phyloP scores from a whole-genome alignment of 2,329 filamentous ascomycete species.

The Venturia effusa region DNA sequence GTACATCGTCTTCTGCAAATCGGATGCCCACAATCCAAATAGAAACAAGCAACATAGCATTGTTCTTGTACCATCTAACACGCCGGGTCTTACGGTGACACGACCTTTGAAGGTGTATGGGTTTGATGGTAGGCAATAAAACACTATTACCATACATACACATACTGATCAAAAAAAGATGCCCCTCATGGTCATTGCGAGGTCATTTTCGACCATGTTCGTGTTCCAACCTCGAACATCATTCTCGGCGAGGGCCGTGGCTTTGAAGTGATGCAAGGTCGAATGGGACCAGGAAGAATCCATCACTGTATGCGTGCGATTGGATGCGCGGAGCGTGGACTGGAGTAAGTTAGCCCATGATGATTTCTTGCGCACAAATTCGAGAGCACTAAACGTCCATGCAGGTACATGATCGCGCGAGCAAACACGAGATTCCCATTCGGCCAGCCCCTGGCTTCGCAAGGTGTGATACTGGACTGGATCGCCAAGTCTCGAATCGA shows the following conservation, averaged over 20 bases:
- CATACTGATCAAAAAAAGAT: conserved; percentile 35
- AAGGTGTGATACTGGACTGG: conserved; percentile 92
- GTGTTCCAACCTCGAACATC: conserved; percentile 72
- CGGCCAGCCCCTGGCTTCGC: conserved; percentile 73
- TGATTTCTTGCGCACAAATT: too few relatives aligned
- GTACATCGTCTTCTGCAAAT: conserved; percentile 96
- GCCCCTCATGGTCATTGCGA: conserved; percentile 95
- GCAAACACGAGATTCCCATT: conserved; percentile 90
- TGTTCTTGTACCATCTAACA: conserved; percentile 72
- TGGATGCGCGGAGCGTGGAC: conserved; percentile 40
- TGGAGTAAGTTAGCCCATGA: neutral
- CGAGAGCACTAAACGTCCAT: neutral
- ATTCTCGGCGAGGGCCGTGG: conserved; percentile 88
- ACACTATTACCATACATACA: neutral
- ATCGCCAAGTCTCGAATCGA: conserved; percentile 86
- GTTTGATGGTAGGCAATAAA: conserved; percentile 54
- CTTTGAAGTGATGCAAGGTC: conserved; percentile 97
- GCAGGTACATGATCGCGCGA: conserved; percentile 84
- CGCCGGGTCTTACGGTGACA: conserved; percentile 81
- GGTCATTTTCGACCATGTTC: conserved; percentile 78
- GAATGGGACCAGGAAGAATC: conserved; percentile 88
- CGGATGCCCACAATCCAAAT: conserved; percentile 61
- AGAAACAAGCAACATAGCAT: conserved; percentile 88
- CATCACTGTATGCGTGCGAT: conserved; percentile 97
- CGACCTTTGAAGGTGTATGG: conserved; percentile 92